A percentile compares a stretch with the other conserved stretches of the same genome.
These are phyloP conservation scores for Licmophora abbreviata DNA, from an alignment of 108 stramenopile species.

Conservation along the genomic window DNA sequence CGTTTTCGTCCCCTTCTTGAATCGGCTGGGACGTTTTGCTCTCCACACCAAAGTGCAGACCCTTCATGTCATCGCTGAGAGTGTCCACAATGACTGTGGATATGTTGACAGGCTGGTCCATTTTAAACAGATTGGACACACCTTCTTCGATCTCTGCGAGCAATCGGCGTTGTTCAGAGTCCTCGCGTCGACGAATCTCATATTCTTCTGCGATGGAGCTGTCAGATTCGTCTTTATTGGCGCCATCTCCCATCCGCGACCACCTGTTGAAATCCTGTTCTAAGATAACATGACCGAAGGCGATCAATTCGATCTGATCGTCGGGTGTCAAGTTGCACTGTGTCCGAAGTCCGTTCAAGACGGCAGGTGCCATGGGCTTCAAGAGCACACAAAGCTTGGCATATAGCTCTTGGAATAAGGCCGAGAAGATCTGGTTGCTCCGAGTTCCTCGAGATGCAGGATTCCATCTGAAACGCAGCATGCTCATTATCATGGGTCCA, in stretches of 20 bases:
- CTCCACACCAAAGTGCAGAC: conserved; percentile 10
- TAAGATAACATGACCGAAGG: conserved; percentile 63
- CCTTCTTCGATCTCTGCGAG: conserved; percentile 43
- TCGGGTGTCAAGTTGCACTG: conserved; percentile 88
- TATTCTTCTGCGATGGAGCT: conserved; percentile 40
- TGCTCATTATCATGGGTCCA: conserved; percentile 78
- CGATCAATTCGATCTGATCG: conserved; percentile 81
- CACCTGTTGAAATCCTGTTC: conserved; percentile 27
- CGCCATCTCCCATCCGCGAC: conserved; percentile 19
- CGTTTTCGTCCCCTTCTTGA: background rate
- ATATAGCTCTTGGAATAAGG: conserved; percentile 78
- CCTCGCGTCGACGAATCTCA: conserved; percentile 44
- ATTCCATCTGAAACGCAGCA: conserved; percentile 86
- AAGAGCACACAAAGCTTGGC: conserved; percentile 61
- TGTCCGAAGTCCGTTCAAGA: conserved; percentile 69
- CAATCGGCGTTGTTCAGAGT: conserved; percentile 42
- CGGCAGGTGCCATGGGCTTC: conserved; percentile 49
- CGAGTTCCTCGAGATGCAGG: conserved; percentile 60
- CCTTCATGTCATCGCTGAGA: conserved; percentile 48
- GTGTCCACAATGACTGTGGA: conserved; percentile 49
- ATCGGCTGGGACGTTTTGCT: background rate
- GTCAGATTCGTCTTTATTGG: conserved; percentile 31
- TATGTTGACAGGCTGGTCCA: conserved; percentile 23
- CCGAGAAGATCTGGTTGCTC: conserved; percentile 71
- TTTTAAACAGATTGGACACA: conserved; percentile 24